A percentile compares a stretch with the other conserved stretches of the same genome.
Conservation (phyloP, 768 basidiomycete species). For the Galerina marginata region DNA sequence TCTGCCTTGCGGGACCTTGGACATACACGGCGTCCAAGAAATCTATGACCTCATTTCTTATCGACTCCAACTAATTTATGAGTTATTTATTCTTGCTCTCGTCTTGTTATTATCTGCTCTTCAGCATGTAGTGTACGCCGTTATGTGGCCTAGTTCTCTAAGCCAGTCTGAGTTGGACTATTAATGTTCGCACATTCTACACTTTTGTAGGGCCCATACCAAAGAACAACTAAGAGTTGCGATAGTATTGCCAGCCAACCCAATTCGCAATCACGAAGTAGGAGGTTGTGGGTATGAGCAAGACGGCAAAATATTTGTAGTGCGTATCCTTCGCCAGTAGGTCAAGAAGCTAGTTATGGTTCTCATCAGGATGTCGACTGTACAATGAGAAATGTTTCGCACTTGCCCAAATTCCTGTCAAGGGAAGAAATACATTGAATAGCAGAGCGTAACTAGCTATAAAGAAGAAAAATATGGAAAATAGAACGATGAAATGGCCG, state of each 20-base stretch:
- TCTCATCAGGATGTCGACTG: background rate
- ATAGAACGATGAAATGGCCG: conserved; percentile 54
- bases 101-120: background rate
- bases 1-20: conserved; percentile 25
- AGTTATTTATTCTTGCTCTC: conserved; percentile 17
- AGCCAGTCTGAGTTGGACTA: too few species aligned
- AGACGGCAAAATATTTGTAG: conserved; percentile 86
- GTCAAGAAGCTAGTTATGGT: conserved; percentile 59
- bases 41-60: conserved; percentile 17
- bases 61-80: conserved; percentile 17
- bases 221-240: conserved; percentile 66
- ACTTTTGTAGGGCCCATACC: background rate
- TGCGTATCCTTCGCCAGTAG: conserved; percentile 73
- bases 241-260: conserved; percentile 98
- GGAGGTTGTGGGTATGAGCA: conserved; percentile 80
- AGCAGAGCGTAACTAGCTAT: conserved; percentile 67
- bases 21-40: conserved; percentile 21
- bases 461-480: conserved; percentile 58
- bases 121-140: background rate
- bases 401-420: conserved; percentile 57
- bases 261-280: conserved; percentile 98
- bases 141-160: background rate
- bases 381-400: background rate
- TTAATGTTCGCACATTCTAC: background rate
- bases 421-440: conserved; percentile 67